These are phyloP conservation scores for Aspergillus sp. DNA, from an alignment of 2,329 filamentous ascomycete genomes.

Conservation along the genomic window DNA sequence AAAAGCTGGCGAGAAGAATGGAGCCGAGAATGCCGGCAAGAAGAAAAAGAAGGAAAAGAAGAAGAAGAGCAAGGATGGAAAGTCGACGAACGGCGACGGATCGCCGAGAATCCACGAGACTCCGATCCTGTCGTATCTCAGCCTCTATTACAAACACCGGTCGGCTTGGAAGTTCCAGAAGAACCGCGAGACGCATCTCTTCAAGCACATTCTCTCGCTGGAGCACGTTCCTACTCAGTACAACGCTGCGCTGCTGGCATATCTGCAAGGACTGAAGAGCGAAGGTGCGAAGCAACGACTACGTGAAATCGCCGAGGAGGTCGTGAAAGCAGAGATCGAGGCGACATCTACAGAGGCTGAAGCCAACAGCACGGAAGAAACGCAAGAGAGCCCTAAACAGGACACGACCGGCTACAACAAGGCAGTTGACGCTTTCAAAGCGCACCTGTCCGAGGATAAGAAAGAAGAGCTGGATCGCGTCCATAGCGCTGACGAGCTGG, in stretches of 20 bases:
- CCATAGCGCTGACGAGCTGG: slow-evolving; percentile 22
- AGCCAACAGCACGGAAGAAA: slow-evolving; percentile 17
- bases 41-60: slow-evolving; percentile 25
- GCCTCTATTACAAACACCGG: slow-evolving; percentile 69
- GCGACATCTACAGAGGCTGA: slow-evolving; percentile 14
- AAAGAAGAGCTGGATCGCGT: slow-evolving; percentile 24
- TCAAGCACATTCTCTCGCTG: slow-evolving; percentile 77
- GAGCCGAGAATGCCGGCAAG: slow-evolving; percentile 14
- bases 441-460: slow-evolving; percentile 24
- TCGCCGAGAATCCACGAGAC: slow-evolving; percentile 28
- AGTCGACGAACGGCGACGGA: slow-evolving; percentile 14
- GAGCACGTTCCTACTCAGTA: slow-evolving; percentile 69
- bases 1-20: slow-evolving; percentile 9
- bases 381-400: slow-evolving; percentile 10
- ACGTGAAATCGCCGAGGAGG: slow-evolving; percentile 62
- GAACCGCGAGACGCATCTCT: slow-evolving; percentile 78
- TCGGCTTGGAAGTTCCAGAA: slow-evolving; percentile 94
- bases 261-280: slow-evolving; percentile 77
- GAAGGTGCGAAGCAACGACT: slow-evolving; percentile 66
- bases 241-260: slow-evolving; percentile 69
- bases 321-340: slow-evolving; percentile 48
- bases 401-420: slow-evolving; percentile 43
- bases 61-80: slow-evolving; percentile 29
- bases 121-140: slow-evolving; percentile 73
- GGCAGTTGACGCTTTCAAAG: slow-evolving; percentile 52